A percentile compares a stretch with the other conserved stretches of the same genome.
phyloP scores from a whole-genome alignment of 2,329 filamentous ascomycete species.

The Pestalotiopsis sp. region DNA sequence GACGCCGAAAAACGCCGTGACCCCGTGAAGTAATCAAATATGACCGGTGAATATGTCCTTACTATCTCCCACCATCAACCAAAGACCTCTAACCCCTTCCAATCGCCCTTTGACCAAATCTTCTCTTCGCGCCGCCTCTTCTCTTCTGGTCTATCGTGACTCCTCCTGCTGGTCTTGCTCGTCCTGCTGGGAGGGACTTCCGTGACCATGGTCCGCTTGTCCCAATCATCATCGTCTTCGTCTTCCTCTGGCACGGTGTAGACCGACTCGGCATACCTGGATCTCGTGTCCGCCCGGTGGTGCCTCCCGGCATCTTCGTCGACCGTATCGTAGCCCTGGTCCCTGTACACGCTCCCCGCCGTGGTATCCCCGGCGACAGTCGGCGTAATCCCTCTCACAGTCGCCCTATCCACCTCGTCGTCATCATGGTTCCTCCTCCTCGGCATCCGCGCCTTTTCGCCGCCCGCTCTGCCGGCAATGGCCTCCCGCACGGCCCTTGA shows the following conservation, averaged over 20 bases:
- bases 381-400: neutral
- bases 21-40: too few relatives aligned
- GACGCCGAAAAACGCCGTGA: too few relatives aligned
- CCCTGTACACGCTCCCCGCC: neutral
- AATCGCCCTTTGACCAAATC: slow-evolving; percentile 4
- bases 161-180: neutral
- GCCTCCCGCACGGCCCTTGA: neutral
- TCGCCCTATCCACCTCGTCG: neutral
- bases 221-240: neutral
- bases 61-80: neutral
- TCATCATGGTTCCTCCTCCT: neutral
- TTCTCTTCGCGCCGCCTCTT: neutral
- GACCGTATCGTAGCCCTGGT: neutral
- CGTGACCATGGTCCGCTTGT: neutral
- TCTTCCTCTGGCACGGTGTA: neutral
- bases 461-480: neutral
- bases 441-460: too few relatives aligned
- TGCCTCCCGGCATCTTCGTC: neutral
- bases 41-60: neutral
- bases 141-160: neutral
- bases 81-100: slow-evolving; percentile 1
- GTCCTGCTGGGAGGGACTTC: neutral
- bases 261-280: neutral
- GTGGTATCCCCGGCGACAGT: neutral
- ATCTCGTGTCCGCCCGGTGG: neutral